Evolutionary conservation across 805 yeast genomes (phyloP).

Genomic region (Tetrapisispora taiwanensis): DNA sequence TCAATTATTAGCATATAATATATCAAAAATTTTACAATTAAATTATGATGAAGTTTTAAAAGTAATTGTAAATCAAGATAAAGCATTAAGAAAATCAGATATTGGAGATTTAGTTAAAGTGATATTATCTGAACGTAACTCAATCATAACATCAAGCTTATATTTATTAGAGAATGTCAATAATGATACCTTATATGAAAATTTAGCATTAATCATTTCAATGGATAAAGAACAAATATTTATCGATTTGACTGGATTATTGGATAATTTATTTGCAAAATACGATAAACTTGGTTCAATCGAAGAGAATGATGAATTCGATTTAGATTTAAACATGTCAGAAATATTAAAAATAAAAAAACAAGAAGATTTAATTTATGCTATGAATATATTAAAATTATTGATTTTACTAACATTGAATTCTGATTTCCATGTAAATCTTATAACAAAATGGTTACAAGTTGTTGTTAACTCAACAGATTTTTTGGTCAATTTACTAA

Average conservation of each 20-base stretch:
- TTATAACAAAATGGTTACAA: constrained; percentile 44
- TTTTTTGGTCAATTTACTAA: neutral
- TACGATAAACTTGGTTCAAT: neutral
- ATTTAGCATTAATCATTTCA: constrained; percentile 13
- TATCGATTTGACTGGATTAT: neutral
- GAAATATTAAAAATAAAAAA: constrained; percentile 16
- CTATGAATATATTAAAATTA: constrained; percentile 29
- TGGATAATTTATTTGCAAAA: neutral
- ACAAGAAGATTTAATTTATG: constrained; percentile 27
- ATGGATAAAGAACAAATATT: constrained; percentile 6
- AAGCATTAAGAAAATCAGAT: constrained; percentile 25
- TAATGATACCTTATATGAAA: constrained; percentile 16
- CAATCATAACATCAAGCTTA: constrained; percentile 35
- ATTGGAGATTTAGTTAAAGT: constrained; percentile 5
- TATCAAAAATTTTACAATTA: constrained; percentile 33
- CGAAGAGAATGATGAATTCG: neutral
- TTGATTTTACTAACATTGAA: constrained; percentile 34
- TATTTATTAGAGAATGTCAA: constrained; percentile 19
- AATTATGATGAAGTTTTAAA: constrained; percentile 41
- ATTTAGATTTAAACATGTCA: neutral
- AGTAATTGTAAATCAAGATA: constrained; percentile 28
- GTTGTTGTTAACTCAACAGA: constrained; percentile 33
- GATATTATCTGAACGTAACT: constrained; percentile 44
- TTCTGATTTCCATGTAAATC: constrained; percentile 25
- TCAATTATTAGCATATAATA: constrained; percentile 32